Percentiles rank a stretch among this genome's conserved stretches.
Conservation (phyloP, 2,329 filamentous ascomycete species). For the Phyllosticta citrichinensis region DNA sequence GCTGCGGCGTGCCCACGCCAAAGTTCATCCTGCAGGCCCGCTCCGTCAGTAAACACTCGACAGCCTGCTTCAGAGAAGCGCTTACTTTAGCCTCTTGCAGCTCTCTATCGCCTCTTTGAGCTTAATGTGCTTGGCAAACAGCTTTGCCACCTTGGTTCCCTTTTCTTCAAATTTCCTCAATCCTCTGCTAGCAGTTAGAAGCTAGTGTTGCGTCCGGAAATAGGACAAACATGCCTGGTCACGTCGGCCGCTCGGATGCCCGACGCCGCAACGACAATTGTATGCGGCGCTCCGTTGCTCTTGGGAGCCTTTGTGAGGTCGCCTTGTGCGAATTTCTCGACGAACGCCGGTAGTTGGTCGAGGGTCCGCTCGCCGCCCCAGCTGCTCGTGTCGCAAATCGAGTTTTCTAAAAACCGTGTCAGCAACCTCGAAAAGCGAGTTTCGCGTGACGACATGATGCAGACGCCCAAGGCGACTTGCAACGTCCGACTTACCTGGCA, state of each 20-base stretch:
- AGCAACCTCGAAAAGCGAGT: neutral
- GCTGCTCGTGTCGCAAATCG: conserved; percentile 69
- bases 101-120: conserved; percentile 73
- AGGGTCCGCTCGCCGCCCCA: conserved; percentile 59
- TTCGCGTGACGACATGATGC: conserved; percentile 6
- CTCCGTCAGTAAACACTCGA: conserved; percentile 17
- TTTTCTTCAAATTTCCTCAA: conserved; percentile 72
- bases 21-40: conserved; percentile 51
- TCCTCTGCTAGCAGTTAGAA: conserved; percentile 31
- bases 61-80: conserved; percentile 16
- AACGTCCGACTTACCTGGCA: conserved; percentile 53
- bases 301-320: conserved; percentile 53
- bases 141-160: conserved; percentile 69
- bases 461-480: neutral
- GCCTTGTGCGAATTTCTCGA: conserved; percentile 56
- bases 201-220: conserved; percentile 8
- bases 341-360: conserved; percentile 66
- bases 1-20: conserved; percentile 78
- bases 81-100: conserved; percentile 49
- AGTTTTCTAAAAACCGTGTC: conserved; percentile 44
- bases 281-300: conserved; percentile 57
- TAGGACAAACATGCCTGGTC: conserved; percentile 45
- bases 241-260: conserved; percentile 81
- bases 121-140: conserved; percentile 99
- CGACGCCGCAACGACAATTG: conserved; percentile 75